Evolutionary conservation across 352 stramenopile species (phyloP).

Genomic region (Phytophthora pluvialis): DNA sequence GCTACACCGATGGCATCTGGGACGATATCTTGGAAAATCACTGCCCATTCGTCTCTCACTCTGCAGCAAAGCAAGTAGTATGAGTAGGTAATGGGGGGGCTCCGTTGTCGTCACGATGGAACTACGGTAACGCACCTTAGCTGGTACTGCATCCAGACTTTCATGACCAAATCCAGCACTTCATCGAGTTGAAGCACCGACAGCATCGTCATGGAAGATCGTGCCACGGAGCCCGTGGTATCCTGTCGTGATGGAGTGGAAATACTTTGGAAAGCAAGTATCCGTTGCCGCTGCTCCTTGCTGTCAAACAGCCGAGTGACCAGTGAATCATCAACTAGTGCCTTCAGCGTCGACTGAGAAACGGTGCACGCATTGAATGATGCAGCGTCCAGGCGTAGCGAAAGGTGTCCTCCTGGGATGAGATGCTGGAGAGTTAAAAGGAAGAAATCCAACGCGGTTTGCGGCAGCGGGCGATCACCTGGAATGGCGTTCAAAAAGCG

Average conservation of each 20-base stretch:
- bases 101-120: not conserved
- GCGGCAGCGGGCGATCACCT: slow-evolving; percentile 39
- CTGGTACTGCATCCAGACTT: slow-evolving; percentile 73
- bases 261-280: slow-evolving; percentile 42
- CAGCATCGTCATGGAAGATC: slow-evolving; percentile 12
- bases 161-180: slow-evolving; percentile 74
- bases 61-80: slow-evolving; percentile 27
- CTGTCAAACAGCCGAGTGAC: slow-evolving; percentile 52
- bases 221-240: slow-evolving; percentile 3
- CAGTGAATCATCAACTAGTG: slow-evolving; percentile 54
- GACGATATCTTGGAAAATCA: slow-evolving; percentile 70
- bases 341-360: slow-evolving; percentile 40
- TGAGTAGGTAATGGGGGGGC: not conserved
- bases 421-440: slow-evolving; percentile 55
- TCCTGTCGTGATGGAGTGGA: slow-evolving; percentile 18
- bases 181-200: slow-evolving; percentile 66
- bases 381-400: slow-evolving; percentile 52
- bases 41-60: slow-evolving; percentile 60
- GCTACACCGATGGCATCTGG: slow-evolving; percentile 66
- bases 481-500: slow-evolving; percentile 54
- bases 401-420: slow-evolving; percentile 47
- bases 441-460: slow-evolving; percentile 66
- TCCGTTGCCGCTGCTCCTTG: slow-evolving; percentile 54
- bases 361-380: slow-evolving; percentile 55
- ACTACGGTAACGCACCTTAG: slow-evolving; percentile 38